Conservation (phyloP, 176 grass and related monocot species). For the Microstegium vimineum region DNA sequence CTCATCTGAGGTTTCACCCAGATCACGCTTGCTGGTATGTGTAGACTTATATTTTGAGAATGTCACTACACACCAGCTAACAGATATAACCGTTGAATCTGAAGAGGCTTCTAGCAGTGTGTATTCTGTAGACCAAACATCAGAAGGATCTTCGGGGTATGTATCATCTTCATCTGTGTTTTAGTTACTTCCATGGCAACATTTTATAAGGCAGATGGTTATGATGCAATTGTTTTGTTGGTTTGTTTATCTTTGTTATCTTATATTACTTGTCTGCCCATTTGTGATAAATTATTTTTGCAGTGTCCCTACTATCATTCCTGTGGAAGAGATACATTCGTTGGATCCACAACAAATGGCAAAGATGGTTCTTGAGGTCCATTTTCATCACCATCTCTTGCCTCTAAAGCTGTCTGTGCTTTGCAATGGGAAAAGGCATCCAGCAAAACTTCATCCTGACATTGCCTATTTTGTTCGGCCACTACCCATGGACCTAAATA, state of each 20-base stretch:
- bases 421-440: conserved; percentile 77
- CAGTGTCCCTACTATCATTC: conserved; percentile 40
- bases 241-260: background rate
- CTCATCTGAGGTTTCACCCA: conserved; percentile 58
- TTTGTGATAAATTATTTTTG: conserved; percentile 22
- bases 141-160: conserved; percentile 65
- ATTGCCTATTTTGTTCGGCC: conserved; percentile 82
- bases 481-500: conserved; percentile 62
- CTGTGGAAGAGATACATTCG: conserved; percentile 58
- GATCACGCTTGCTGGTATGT: conserved; percentile 58
- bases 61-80: conserved; percentile 43
- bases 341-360: conserved; percentile 61
- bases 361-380: conserved; percentile 71
- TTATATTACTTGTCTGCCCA: conserved; percentile 2
- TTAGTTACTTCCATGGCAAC: background rate
- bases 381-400: conserved; percentile 87
- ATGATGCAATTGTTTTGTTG: background rate
- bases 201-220: conserved; percentile 2
- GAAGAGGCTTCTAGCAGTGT: conserved; percentile 56
- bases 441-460: conserved; percentile 73
- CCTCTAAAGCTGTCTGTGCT: conserved; percentile 70
- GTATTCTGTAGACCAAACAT: conserved; percentile 31
- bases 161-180: conserved; percentile 7
- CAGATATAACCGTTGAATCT: conserved; percentile 63
- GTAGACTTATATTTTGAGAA: conserved; percentile 85